Conservation (phyloP, 2,329 filamentous ascomycete genomes). For the Apiospora marii region DNA sequence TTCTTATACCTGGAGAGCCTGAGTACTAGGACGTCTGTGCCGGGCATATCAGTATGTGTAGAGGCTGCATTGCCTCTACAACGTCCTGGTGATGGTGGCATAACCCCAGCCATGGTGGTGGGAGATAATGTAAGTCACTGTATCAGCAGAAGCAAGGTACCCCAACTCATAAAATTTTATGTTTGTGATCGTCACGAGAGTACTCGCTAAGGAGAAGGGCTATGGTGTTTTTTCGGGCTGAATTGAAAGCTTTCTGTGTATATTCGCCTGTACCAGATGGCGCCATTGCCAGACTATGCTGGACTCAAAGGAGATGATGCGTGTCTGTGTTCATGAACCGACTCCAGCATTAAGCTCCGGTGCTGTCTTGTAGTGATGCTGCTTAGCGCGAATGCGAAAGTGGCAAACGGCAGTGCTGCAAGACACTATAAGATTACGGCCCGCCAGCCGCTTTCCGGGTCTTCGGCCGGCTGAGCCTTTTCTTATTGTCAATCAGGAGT, state of each 20-base stretch:
- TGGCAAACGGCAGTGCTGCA: constrained; percentile 3
- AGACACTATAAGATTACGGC: constrained; percentile 10
- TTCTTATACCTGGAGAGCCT: constrained; percentile 7
- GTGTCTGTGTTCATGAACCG: constrained; percentile 3
- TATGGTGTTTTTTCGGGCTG: not conserved
- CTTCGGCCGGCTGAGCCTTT: not conserved
- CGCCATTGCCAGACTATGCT: not conserved
- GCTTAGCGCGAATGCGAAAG: not conserved
- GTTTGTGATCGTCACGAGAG: not conserved
- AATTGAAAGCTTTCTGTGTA: constrained; percentile 9
- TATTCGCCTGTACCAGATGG: not conserved
- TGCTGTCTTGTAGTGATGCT: not conserved
- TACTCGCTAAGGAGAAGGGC: not conserved
- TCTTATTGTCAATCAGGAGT: not conserved
- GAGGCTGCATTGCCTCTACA: not conserved
- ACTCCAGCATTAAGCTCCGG: not conserved
- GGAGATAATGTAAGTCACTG: constrained; percentile 6
- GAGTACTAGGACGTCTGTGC: not conserved
- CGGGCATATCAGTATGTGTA: not conserved
- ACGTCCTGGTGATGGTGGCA: not conserved
- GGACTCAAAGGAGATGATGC: not conserved
- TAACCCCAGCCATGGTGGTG: constrained; percentile 1
- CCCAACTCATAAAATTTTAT: constrained; percentile 5
- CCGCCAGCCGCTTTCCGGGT: constrained; percentile 5
- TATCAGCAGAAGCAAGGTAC: constrained; percentile 7